These are phyloP conservation scores for Phytophthora uliginosa DNA, from an alignment of 352 stramenopile genomes.

Conservation along the genomic window DNA sequence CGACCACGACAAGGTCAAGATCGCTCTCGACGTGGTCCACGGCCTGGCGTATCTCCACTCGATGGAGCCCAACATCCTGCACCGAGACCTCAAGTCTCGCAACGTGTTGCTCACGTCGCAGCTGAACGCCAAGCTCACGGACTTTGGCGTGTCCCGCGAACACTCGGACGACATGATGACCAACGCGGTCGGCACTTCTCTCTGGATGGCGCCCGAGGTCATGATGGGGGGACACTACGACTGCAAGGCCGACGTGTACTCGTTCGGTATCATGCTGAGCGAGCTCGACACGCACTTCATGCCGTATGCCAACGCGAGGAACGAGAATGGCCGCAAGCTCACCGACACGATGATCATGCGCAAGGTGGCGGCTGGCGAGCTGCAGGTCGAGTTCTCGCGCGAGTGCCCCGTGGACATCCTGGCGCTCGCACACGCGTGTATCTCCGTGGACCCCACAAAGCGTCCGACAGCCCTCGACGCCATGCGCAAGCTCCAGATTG, in stretches of 20 bases:
- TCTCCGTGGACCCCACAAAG: constrained; percentile 42
- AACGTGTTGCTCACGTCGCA: constrained; percentile 74
- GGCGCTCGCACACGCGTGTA: constrained; percentile 42
- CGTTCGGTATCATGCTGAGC: constrained; percentile 59
- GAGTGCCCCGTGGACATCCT: constrained; percentile 32
- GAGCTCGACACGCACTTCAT: constrained; percentile 60
- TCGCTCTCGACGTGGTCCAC: constrained; percentile 54
- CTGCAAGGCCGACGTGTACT: constrained; percentile 58
- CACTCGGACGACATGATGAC: constrained; percentile 53
- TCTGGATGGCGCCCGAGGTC: constrained; percentile 70
- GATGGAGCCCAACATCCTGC: constrained; percentile 50
- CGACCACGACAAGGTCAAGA: constrained; percentile 61
- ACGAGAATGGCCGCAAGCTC: constrained; percentile 39
- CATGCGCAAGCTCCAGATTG: constrained; percentile 46
- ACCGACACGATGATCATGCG: constrained; percentile 53
- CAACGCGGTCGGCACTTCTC: constrained; percentile 54
- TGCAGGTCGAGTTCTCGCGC: constrained; percentile 54
- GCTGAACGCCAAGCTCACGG: constrained; percentile 63
- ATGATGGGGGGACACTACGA: constrained; percentile 59
- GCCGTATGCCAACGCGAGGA: constrained; percentile 50
- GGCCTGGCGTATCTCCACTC: constrained; percentile 66
- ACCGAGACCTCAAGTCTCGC: constrained; percentile 86
- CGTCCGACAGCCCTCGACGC: constrained; percentile 45
- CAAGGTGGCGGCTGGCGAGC: constrained; percentile 37
- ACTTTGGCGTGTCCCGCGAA: constrained; percentile 64